These are phyloP conservation scores for Yarrowia deformans DNA, from an alignment of 805 yeast genomes.

Conservation along the genomic window DNA sequence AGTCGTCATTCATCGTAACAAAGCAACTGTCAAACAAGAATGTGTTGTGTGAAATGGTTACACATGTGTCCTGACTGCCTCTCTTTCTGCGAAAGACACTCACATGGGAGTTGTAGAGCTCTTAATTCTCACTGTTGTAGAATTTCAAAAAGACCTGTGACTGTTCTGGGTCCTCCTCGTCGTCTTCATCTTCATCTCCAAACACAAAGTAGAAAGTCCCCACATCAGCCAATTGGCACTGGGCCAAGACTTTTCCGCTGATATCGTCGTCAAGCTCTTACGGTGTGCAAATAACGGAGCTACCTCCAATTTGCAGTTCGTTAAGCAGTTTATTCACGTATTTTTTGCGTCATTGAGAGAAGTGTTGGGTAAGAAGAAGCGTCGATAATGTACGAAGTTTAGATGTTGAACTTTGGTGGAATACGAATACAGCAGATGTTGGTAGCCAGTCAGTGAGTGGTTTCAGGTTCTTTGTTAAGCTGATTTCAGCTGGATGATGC, in stretches of 20 bases:
- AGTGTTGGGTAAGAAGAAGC: background rate
- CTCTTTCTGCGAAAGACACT: too few species aligned
- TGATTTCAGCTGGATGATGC: too few species aligned
- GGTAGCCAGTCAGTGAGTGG: too few species aligned
- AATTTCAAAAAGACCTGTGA: background rate
- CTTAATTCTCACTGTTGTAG: background rate
- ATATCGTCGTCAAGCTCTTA: background rate
- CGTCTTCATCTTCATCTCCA: too few species aligned
- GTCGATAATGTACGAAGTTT: too few species aligned
- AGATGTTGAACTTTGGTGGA: too few species aligned
- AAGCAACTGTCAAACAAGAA: background rate
- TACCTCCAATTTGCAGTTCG: background rate
- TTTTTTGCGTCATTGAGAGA: too few species aligned
- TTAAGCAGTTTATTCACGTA: too few species aligned
- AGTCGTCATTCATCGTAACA: background rate
- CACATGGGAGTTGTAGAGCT: too few species aligned
- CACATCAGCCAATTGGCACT: background rate
- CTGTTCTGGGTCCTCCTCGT: too few species aligned
- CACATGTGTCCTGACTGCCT: background rate
- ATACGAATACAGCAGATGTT: too few species aligned
- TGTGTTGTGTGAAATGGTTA: background rate
- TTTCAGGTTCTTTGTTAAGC: too few species aligned
- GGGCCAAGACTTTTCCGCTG: background rate
- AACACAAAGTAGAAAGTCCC: background rate
- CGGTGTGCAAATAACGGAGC: background rate